Conservation (phyloP, 1,139 yeast species). For the Schizosaccharomyces versatilis region DNA sequence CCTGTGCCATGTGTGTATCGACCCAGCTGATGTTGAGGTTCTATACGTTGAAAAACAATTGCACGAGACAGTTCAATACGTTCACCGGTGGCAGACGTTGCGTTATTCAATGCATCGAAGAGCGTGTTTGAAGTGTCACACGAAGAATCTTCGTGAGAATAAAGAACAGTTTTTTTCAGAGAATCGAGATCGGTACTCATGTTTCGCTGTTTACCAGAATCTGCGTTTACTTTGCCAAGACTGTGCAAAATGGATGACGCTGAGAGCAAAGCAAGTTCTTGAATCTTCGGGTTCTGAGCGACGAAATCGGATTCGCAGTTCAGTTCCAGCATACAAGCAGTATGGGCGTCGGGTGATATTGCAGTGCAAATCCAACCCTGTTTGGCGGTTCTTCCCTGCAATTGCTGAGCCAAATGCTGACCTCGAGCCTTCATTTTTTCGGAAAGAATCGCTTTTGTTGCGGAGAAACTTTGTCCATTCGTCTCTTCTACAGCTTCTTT, state of each 20-base stretch:
- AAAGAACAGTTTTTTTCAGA: too few species aligned
- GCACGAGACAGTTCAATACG: too few species aligned
- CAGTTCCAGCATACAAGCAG: slow-evolving; percentile 2
- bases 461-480: slow-evolving; percentile 5
- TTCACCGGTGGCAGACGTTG: too few species aligned
- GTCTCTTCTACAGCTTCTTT: slow-evolving; percentile 1
- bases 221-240: neutral
- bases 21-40: too few species aligned
- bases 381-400: slow-evolving; percentile 6
- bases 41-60: too few species aligned
- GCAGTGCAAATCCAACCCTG: slow-evolving; percentile 9
- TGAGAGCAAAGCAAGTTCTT: neutral
- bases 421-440: slow-evolving; percentile 7
- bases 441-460: slow-evolving; percentile 4
- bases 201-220: too few species aligned
- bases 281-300: slow-evolving; percentile 4
- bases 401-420: slow-evolving; percentile 7
- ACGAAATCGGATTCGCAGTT: slow-evolving; percentile 11
- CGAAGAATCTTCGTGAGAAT: too few species aligned
- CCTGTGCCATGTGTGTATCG: too few species aligned
- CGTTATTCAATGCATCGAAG: too few species aligned
- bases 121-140: too few species aligned
- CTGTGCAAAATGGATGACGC: neutral
- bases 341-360: neutral
- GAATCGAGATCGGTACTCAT: too few species aligned